Base-by-base conservation (phyloP, 306 rosid genomes). In the Dalbergia cochinchinensis region DNA sequence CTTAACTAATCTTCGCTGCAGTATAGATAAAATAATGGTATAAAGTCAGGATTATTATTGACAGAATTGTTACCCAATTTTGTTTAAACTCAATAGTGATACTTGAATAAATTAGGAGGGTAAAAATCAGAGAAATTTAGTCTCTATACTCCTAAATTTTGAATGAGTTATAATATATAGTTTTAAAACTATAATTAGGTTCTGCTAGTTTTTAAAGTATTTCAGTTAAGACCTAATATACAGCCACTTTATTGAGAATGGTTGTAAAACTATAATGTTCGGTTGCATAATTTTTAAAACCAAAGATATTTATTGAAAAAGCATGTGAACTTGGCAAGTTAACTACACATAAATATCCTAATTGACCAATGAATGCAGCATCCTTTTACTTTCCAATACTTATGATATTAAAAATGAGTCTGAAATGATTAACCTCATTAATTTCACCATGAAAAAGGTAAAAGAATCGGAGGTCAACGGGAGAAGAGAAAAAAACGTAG, bases 391-490 rank as follows among this genome's bases (percentile, higher is more conserved):
- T 65, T 76, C 63, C 75, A 65, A 69, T 26, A 26, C 76, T 68
- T 78, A 69, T 4, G 57, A 74, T 60, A 65, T 35, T 10, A 65
- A 79, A 41, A 59, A 62, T 60, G 39, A 64, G 59, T 69, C 80
- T 73, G 75, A 72, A 86, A 41, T 58, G 54, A 65, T 68, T 78
- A 64, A 58, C 54, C 57, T 74, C 78, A 70, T 80, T 63, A 65
- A 42, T 69, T 78, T 83, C 59, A 57, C 69, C 54, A 34, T 84
- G 80, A 37, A 42, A 63, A 84, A 95, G 99, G 96, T 95, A 64
- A 88, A 78, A 77, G 96, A 93, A 79, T 90, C 96, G 0, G 94
- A 90, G 77, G 63, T 89, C 85, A 72, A 88, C 61, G 98, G 98
- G 59, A 83, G 84, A 86, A 90, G 82, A 80, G 99, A 93, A 73